Base-by-base conservation (phyloP, 2,329 filamentous ascomycete genomes). In the Ophiocordyceps australis region DNA sequence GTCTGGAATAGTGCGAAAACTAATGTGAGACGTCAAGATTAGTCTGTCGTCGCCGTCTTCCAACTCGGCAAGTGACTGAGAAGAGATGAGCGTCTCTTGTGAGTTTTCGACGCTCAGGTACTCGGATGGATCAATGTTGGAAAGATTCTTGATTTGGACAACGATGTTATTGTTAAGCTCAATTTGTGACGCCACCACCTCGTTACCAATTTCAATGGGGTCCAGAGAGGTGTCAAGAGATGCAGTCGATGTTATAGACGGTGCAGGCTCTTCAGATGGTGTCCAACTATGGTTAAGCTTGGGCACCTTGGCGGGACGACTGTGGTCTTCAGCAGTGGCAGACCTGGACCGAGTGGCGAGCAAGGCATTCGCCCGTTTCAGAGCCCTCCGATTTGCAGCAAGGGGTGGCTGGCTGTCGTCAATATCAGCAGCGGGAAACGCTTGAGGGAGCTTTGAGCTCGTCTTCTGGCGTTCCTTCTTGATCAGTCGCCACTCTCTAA, bases 1-100 rank as follows among this genome's bases (percentile, higher is more conserved):
- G 30, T 60, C 56, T 0, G 54, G 54, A 14, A 61, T 52, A 4
- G 51, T 57, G 15, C 35, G 34, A 27, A 47, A 42, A 29, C 47
- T 55, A 20, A 45, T 30, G 15, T 42, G 35, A 5, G 42, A 38
- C 12, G 42, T 32, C 28, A 55, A 26, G 9, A 36, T 29, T 22
- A 47, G 29, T 22, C 42, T 40, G 14, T 40, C 38, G 32, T 51
- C 50, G 24, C 45, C 36, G 20, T 45, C 41, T 24, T 54, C 51
- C 14, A 47, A 46, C 23, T 49, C 43, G 5, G 45, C 43, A 7
- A 55, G 14, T 10, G 44, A 34, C 21, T 49, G 46, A 4, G 46
- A 43, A 3, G 40, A 37, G 14, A 40, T 34, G 8, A 34, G 40
- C 17, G 42, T 46, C 15, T 32, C 35, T 23, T 47, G 43, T 3